These are phyloP conservation scores for Fusarium setosum DNA, from an alignment of 2,329 filamentous ascomycete species.

Conservation along the genomic window DNA sequence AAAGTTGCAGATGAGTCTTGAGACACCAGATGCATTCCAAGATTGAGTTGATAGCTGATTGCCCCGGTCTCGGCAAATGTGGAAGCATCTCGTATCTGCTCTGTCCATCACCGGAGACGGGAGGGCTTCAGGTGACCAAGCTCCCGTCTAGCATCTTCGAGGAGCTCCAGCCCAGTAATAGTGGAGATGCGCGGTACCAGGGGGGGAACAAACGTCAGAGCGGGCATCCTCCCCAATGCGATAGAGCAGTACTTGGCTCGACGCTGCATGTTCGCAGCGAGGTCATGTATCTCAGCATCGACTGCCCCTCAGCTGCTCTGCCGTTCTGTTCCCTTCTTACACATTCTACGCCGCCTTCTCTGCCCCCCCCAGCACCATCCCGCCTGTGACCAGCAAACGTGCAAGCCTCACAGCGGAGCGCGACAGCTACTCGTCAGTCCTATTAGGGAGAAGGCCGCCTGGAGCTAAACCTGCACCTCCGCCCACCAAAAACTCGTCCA, in stretches of 20 bases:
- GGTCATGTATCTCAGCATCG: constrained; percentile 34
- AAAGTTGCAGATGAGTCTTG: not conserved
- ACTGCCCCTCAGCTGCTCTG: constrained; percentile 38
- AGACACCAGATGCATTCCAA: not conserved
- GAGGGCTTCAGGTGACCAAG: constrained; percentile 19
- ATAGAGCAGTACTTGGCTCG: constrained; percentile 14
- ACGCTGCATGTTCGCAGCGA: not conserved
- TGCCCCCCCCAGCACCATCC: constrained; percentile 10
- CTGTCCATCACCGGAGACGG: not conserved
- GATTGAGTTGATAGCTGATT: not conserved
- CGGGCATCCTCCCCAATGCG: constrained; percentile 7
- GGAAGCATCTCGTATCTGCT: constrained; percentile 18
- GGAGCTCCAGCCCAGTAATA: constrained; percentile 37
- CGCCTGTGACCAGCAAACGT: constrained; percentile 32
- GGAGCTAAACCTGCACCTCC: constrained; percentile 39
- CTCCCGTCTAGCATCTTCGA: constrained; percentile 32
- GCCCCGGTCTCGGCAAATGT: not conserved
- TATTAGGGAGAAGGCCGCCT: constrained; percentile 12
- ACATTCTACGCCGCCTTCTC: constrained; percentile 49
- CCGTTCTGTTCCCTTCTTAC: constrained; percentile 56
- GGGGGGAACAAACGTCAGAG: constrained; percentile 34
- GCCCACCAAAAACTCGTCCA: constrained; percentile 43
- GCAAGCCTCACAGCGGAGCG: constrained; percentile 33
- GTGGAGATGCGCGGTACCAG: constrained; percentile 29
- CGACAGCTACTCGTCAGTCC: constrained; percentile 15